These are phyloP conservation scores for Globisporangium rhizosaccharum DNA, from an alignment of 352 stramenopile species.

Conservation along the genomic window DNA sequence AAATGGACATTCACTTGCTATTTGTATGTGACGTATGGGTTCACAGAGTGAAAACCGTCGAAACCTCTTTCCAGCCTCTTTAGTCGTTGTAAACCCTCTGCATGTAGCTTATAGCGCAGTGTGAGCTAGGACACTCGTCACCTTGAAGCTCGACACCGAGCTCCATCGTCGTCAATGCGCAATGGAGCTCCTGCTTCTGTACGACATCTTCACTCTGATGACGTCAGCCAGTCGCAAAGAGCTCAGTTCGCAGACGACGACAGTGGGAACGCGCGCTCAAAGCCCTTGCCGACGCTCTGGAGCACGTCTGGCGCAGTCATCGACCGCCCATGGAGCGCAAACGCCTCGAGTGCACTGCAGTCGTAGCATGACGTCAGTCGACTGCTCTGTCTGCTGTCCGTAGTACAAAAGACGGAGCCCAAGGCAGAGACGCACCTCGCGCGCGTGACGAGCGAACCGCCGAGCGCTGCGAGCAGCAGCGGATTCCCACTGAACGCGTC, in stretches of 20 bases:
- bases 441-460: slow-evolving; percentile 75
- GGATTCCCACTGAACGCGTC: slow-evolving; percentile 35
- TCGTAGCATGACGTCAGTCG: neutral
- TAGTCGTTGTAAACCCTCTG: too few relatives aligned
- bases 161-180: neutral
- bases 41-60: too few relatives aligned
- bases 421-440: slow-evolving; percentile 34
- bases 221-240: too few relatives aligned
- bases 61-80: too few relatives aligned
- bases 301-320: slow-evolving; percentile 87
- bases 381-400: neutral
- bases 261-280: slow-evolving; percentile 34
- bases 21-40: too few relatives aligned
- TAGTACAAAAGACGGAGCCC: too few relatives aligned
- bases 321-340: slow-evolving; percentile 52
- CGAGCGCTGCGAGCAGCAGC: slow-evolving; percentile 66
- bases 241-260: neutral
- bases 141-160: too few relatives aligned
- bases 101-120: too few relatives aligned
- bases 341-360: slow-evolving; percentile 53
- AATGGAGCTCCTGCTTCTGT: too few relatives aligned
- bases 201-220: too few relatives aligned
- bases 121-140: too few relatives aligned
- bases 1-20: too few relatives aligned
- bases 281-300: slow-evolving; percentile 53